phyloP scores from a whole-genome alignment of 2,329 filamentous ascomycete genomes.

The Ceratocystis eucalypticola region DNA sequence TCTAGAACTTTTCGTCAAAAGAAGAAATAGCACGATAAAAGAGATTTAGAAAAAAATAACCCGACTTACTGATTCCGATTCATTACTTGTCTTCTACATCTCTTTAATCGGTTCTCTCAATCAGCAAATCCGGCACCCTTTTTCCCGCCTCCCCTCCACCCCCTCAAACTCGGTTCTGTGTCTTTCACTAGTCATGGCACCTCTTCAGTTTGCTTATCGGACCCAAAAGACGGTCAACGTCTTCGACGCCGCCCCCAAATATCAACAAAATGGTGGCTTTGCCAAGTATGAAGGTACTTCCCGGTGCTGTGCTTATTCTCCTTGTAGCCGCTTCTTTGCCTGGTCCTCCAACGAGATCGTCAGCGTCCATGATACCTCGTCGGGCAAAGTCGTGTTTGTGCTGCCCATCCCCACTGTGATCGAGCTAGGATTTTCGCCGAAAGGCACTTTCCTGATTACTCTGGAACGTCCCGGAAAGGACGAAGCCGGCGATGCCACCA shows the following conservation, averaged over 20 bases:
- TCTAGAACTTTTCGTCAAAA: neutral
- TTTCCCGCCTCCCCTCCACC: neutral
- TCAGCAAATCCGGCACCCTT: neutral
- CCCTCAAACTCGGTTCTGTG: constrained; percentile 40
- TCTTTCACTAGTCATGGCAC: constrained; percentile 91
- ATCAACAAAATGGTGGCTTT: constrained; percentile 74
- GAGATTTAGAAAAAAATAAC: constrained; percentile 7
- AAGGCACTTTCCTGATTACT: constrained; percentile 85
- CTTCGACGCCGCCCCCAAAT: constrained; percentile 80
- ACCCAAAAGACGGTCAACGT: constrained; percentile 94
- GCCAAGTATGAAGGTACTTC: constrained; percentile 80
- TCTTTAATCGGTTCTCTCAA: neutral
- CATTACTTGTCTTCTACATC: neutral
- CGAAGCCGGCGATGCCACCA: constrained; percentile 34
- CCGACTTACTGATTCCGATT: constrained; percentile 2
- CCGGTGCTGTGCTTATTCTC: constrained; percentile 88
- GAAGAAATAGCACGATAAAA: neutral
- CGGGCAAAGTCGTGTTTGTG: constrained; percentile 58
- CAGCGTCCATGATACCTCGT: constrained; percentile 67
- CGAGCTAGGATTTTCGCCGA: constrained; percentile 86
- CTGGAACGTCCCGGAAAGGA: constrained; percentile 93
- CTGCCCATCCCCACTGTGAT: constrained; percentile 75
- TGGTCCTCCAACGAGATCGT: constrained; percentile 86
- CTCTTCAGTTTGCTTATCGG: constrained; percentile 92
- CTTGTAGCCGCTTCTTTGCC: constrained; percentile 84